Conservation (phyloP, 2,329 filamentous ascomycete species). For the Curvularia verruculosa region DNA sequence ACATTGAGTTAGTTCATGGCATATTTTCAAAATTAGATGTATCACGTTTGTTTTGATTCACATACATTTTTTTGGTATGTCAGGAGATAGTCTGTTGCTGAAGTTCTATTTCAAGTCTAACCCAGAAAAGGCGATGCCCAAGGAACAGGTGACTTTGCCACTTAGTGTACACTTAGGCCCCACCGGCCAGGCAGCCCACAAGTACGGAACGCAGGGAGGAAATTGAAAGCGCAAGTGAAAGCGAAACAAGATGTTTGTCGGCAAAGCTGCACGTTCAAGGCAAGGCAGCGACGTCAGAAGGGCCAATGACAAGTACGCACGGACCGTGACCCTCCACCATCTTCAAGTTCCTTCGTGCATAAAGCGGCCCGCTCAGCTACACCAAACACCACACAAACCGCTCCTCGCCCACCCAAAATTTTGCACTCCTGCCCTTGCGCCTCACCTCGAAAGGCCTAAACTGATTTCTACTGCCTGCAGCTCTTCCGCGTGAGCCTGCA, state of each 20-base stretch:
- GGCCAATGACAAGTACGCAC: conserved; percentile 31
- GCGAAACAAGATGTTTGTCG: not conserved
- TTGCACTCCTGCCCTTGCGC: conserved; percentile 24
- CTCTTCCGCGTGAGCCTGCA: conserved; percentile 17
- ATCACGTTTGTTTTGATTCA: not conserved
- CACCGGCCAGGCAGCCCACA: not conserved
- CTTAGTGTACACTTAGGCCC: not conserved
- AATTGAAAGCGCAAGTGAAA: not conserved
- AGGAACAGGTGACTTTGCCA: not conserved
- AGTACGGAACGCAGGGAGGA: not conserved
- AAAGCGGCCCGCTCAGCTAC: conserved; percentile 38
- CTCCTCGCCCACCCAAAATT: conserved; percentile 30
- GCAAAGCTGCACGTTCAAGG: conserved; percentile 4
- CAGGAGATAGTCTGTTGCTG: not conserved
- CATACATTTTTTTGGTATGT: not conserved
- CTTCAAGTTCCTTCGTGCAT: conserved; percentile 36
- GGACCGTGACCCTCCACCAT: conserved; percentile 29
- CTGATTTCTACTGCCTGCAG: conserved; percentile 14
- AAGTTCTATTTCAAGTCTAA: not conserved
- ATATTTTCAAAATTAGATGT: not conserved
- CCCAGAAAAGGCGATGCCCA: not conserved
- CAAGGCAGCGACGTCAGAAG: conserved; percentile 26
- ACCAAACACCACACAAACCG: conserved; percentile 34
- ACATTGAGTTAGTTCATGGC: not conserved
- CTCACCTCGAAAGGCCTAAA: conserved; percentile 15